Base-by-base conservation (phyloP, 176 grass and related monocot genomes). In the Urochloa ruziziensis region DNA sequence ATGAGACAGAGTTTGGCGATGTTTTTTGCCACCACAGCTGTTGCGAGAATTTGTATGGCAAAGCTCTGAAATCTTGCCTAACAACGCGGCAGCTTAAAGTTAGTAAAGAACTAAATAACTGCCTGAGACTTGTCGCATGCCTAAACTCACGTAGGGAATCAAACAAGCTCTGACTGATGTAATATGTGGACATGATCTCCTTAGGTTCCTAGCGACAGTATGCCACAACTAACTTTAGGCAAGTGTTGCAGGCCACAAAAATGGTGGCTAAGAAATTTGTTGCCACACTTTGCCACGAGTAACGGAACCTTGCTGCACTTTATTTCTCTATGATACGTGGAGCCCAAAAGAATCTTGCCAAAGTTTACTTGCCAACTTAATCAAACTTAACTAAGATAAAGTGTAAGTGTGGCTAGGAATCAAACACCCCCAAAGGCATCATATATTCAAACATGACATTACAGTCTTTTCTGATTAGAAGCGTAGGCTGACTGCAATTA, bases 171-270 rank as follows among this genome's bases (percentile, higher is more conserved):
- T n/a, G 70, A 62, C 54, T 28, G n/a, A 73, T 61, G 0, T 33
- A 77, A 75, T 76, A 48, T 39, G 32, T 58, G 17, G 74, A 63
- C 25, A 70, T 9, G 48, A 76, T 30, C 63, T 52, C 13, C 51
- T 80, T 73, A n/a, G n/a, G 36, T 54, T 76, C 63, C 62, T 17
- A 70, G 75, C 40, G n/a, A n/a, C n/a, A n/a, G n/a, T n/a, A n/a
- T n/a, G n/a, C n/a, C n/a, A n/a, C n/a, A n/a, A n/a, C n/a, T n/a
- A n/a, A n/a, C n/a, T n/a, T n/a, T n/a, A n/a, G n/a, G n/a, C n/a
- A n/a, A n/a, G n/a, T n/a, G n/a, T n/a, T n/a, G n/a, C n/a, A n/a
- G n/a, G n/a, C n/a, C n/a, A n/a, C n/a, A n/a, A n/a, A n/a, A n/a
- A n/a, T n/a, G n/a, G n/a, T n/a, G n/a, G n/a, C n/a, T n/a, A n/a